Base-by-base conservation (phyloP, 1,284 basidiomycete species). In the Boletus smithii region DNA sequence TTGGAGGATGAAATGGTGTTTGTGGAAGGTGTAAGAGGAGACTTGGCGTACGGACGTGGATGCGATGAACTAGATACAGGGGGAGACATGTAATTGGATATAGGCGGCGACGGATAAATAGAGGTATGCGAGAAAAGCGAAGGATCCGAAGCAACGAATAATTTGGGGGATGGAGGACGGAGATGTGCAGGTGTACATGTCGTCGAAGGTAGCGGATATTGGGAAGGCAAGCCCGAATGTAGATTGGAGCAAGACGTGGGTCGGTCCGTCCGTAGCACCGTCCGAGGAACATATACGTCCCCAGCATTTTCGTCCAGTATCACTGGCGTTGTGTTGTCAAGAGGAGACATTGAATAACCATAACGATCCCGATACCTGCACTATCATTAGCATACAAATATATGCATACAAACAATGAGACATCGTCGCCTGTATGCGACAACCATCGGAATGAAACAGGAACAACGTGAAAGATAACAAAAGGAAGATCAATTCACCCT, bases 1-100 rank as follows among this genome's bases (percentile, higher is more conserved):
- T 49, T 34, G 32, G 49, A 46, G 7, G 56, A 60, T 1, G 50
- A 47, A 18, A 55, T 10, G 13, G 50, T 62, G 42, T 65, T 63
- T 11, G 59, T 72, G 68, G 34, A 75, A 9, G 51, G 43, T 22
- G 53, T 55, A 13, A 53, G 52, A 42, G 74, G 77, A 2, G 60
- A 62, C 32, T 75, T 63, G 20, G 70, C 67, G 53, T 61, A 46
- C 18, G 49, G 18, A 38, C 46, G 68, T 55, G 38, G 54, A 67
- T 36, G 70, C 55, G 49, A 67, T 56, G 23, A 67, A 58, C 64
- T 66, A 32, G 37, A 73, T 58, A 47, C 48, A 44, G 52, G 27
- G 38, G 56, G 43, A 33, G 59, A 53, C 42, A 49, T 46, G 26
- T 49, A 46, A 40, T 52, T 59, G 50, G 63, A 66, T 50, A 55